These are phyloP conservation scores for Hypoxylon sp. DNA, from an alignment of 2,329 filamentous ascomycete species.

Conservation along the genomic window DNA sequence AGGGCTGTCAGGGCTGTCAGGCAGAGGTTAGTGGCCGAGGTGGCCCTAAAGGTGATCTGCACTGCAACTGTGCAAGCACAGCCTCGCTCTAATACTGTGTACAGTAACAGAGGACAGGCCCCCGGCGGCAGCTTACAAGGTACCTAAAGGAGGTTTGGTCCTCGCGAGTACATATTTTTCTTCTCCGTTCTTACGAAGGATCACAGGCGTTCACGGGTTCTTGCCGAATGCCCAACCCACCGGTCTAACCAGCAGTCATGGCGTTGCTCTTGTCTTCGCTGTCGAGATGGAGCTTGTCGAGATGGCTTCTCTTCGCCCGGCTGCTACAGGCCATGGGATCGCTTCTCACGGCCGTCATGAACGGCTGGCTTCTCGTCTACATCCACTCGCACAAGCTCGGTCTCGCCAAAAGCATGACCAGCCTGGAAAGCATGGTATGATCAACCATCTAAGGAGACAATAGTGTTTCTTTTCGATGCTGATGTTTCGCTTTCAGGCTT, in stretches of 20 bases:
- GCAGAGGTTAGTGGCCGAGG: too few relatives aligned
- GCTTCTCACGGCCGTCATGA: constrained; percentile 45
- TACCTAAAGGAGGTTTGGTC: too few relatives aligned
- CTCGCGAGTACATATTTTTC: constrained; percentile 23
- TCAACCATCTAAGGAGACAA: too few relatives aligned
- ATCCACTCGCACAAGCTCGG: constrained; percentile 42
- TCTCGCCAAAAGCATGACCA: constrained; percentile 41
- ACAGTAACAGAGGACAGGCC: too few relatives aligned
- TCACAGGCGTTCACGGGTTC: constrained; percentile 10
- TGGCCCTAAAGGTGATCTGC: constrained; percentile 21
- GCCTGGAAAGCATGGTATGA: constrained; percentile 49
- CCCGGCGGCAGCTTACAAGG: too few relatives aligned
- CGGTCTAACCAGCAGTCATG: constrained; percentile 27
- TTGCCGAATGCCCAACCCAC: constrained; percentile 5
- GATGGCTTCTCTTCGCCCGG: constrained; percentile 47
- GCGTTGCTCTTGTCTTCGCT: constrained; percentile 29
- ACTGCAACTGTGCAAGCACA: constrained; percentile 30
- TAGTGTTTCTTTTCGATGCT: too few relatives aligned
- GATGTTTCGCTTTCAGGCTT: constrained; percentile 39
- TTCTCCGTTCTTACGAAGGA: constrained; percentile 4
- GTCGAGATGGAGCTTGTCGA: constrained; percentile 43
- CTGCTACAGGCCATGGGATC: constrained; percentile 45
- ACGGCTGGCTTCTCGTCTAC: constrained; percentile 47
- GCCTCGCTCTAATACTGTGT: constrained; percentile 27
- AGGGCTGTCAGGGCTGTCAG: too few relatives aligned